A percentile compares a stretch with the other conserved stretches of the same genome.
These are phyloP conservation scores for Leccinum fuscescens DNA, from an alignment of 1,284 basidiomycete species.

Conservation along the genomic window DNA sequence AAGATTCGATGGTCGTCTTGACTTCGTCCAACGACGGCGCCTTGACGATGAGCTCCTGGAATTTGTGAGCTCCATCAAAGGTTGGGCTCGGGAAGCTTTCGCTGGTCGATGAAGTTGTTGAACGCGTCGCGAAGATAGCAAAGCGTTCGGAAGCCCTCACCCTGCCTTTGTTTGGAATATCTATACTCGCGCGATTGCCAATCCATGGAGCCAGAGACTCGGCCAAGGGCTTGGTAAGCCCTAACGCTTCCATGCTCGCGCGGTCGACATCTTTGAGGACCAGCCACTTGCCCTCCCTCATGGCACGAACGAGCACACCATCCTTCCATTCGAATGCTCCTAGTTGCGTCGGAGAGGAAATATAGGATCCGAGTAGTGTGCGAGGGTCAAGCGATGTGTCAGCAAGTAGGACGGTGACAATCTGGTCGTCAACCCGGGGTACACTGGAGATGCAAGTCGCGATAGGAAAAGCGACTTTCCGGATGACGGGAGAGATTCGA, in stretches of 20 bases:
- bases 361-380: slow-evolving; percentile 90
- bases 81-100: slow-evolving; percentile 50
- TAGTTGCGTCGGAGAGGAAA: slow-evolving; percentile 82
- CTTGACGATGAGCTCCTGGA: slow-evolving; percentile 63
- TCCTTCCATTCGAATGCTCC: slow-evolving; percentile 98
- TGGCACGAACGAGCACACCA: slow-evolving; percentile 88
- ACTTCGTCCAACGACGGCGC: slow-evolving; percentile 69
- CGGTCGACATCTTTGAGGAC: slow-evolving; percentile 93
- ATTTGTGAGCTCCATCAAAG: slow-evolving; percentile 85
- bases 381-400: slow-evolving; percentile 95
- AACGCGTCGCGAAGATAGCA: slow-evolving; percentile 80
- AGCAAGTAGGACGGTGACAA: slow-evolving; percentile 86
- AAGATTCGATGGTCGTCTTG: slow-evolving; percentile 60
- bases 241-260: slow-evolving; percentile 83
- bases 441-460: slow-evolving; percentile 68
- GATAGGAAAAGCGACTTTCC: slow-evolving; percentile 87
- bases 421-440: slow-evolving; percentile 56
- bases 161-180: slow-evolving; percentile 65
- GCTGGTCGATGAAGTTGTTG: slow-evolving; percentile 45
- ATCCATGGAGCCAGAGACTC: slow-evolving; percentile 78
- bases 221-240: slow-evolving; percentile 78
- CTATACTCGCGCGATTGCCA: slow-evolving; percentile 69
- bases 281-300: slow-evolving; percentile 91
- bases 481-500: slow-evolving; percentile 86
- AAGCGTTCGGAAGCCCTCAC: slow-evolving; percentile 77